Evolutionary conservation across 2,329 filamentous ascomycete species (phyloP), one percentile per base, ranked within the genome.

Genomic region (Aspergillus versicolor): DNA sequence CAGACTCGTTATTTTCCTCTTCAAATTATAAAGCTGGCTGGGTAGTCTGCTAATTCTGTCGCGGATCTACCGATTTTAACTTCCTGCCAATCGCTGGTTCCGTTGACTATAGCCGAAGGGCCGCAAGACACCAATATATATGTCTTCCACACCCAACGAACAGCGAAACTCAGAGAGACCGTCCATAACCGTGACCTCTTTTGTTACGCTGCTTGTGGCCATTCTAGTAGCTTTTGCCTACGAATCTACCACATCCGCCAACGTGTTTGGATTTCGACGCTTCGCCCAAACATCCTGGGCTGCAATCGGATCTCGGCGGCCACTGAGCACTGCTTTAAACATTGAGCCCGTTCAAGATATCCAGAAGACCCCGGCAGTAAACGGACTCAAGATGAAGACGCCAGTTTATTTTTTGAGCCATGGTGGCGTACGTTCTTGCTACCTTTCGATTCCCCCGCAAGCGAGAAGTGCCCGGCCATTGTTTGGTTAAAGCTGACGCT

Each of bases 341-440:
- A 3, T 34, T 13, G 11, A 37, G 21, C 32, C 32, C 13, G 8
- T 45, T 32, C 30, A 27, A 19, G 51, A 47, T 53, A 34, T 40
- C 6, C 38, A 37, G 30, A 48, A 42, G 40, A 51, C n/a, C 13
- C 27, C 12, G 3, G 40, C 22, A 4, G 38, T 32, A 50, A 2
- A 55, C 24, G 13, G 47, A 32, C 5, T 22, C 52, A 67, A 59
- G 45, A 72, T 69, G 62, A 71, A 67, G 49, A 82, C 79, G 11
- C 81, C 81, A 11, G 73, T 82, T 49, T 83, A 82, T 61, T 84
- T 83, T 62, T 67, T 84, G 30, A 79, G 78, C 55, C 76, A 79
- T 73, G 79, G 79, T 13, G 79, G 78, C 46, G 73, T 76, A 58
- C 55, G 73, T 70, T 52, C 49, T 22, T 5, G 22, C 2, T 38